A percentile compares a stretch with the other conserved stretches of the same genome.
phyloP scores from a whole-genome alignment of 1,139 yeast genomes.

The Suhomyces yuchorum region DNA sequence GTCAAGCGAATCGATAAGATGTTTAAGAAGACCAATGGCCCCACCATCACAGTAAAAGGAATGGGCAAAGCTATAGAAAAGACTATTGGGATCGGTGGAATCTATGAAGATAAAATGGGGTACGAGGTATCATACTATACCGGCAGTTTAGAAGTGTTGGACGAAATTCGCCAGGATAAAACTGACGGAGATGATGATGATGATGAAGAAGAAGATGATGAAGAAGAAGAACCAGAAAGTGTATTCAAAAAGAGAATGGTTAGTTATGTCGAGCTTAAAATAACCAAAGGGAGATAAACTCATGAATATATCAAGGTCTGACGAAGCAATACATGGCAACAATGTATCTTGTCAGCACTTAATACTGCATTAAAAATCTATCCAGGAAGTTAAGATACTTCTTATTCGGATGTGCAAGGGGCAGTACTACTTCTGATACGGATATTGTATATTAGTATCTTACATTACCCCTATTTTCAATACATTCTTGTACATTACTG shows the following conservation, averaged over 20 bases:
- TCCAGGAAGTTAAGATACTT: too few species aligned
- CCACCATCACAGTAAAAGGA: slow-evolving; percentile 54
- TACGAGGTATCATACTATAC: slow-evolving; percentile 57
- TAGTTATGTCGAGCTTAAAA: slow-evolving; percentile 59
- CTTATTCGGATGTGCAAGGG: too few species aligned
- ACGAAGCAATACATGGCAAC: too few species aligned
- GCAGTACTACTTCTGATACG: too few species aligned
- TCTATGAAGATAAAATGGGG: slow-evolving; percentile 49
- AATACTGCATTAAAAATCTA: too few species aligned
- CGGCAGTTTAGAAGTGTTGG: slow-evolving; percentile 61
- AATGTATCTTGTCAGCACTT: too few species aligned
- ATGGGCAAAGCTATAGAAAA: slow-evolving; percentile 69
- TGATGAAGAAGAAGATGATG: slow-evolving; percentile 26
- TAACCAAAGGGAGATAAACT: slow-evolving; percentile 19
- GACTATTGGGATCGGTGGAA: slow-evolving; percentile 53
- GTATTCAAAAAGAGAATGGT: slow-evolving; percentile 53
- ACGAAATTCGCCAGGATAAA: slow-evolving; percentile 50
- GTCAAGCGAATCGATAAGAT: slow-evolving; percentile 56
- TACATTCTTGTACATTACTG: not conserved
- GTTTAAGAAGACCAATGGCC: slow-evolving; percentile 41
- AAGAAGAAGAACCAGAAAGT: slow-evolving; percentile 38
- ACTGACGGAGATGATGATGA: slow-evolving; percentile 28
- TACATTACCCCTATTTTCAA: too few species aligned
- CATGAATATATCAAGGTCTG: not conserved
- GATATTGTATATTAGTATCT: too few species aligned